Base-by-base conservation (phyloP, 2,329 filamentous ascomycete species). In the Cladosporium sp. region DNA sequence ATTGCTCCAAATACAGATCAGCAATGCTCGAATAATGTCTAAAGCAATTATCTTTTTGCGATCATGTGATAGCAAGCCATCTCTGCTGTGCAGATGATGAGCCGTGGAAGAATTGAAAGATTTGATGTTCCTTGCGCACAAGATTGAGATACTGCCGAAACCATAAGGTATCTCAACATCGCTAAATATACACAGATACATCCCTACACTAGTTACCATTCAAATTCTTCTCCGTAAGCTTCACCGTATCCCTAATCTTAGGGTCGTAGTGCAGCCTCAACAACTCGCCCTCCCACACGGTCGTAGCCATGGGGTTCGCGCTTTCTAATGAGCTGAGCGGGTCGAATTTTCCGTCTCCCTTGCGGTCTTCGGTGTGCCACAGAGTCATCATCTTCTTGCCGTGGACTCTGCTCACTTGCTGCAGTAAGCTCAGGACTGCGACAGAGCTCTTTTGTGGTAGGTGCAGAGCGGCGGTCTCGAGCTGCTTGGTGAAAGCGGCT, bases 341-440 rank as follows among this genome's bases (percentile, higher is more conserved):
- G 77, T 93, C 90, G 74, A 91, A 98, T 0, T 89, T 86, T 2
- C 95, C 95, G 76, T 98, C 94, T 7, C 94, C 94, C 76, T 91
- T 91, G 58, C 94, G 85, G 81, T 98, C 95, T 76, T 98, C 94
- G 0, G 93, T 96, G 73, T 96, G 89, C 94, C 95, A 99, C 67
- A 99, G 79, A n/a, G 89, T 87, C 43, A 86, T 86, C 51, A 98
- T 86, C 78, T 94, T 96, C 71, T 88, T 89, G 57, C 89, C 89
- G 76, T 99, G 93, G 2, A 89, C 89, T 77, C 91, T 91, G 0
- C 90, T 87, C 1, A 98, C 87, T 71, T 93, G 90, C 60, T 86
- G 86, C 51, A 98, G 79, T 30, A 99, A 82, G 1, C 89, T 89
- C 5, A 97, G 81, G 63, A 94, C 85, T 0, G 94, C 94, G 69